Evolutionary conservation across 805 yeast genomes (phyloP).

Genomic region (Suhomyces xylopsoci): DNA sequence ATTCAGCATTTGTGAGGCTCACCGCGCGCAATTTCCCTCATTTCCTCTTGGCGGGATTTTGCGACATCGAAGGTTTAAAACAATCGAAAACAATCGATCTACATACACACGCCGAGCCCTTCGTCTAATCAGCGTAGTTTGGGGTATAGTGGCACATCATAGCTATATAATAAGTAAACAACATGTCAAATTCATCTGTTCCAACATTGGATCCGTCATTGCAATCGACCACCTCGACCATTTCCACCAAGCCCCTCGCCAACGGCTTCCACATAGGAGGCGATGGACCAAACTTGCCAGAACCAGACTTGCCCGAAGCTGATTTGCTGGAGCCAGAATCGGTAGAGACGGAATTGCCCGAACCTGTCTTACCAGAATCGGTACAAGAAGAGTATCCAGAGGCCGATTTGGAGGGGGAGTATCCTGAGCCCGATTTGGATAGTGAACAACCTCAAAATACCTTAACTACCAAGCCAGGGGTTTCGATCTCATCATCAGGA

Average conservation of each 20-base stretch:
- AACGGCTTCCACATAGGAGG: neutral
- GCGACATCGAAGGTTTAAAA: neutral
- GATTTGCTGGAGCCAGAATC: neutral
- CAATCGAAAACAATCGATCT: neutral
- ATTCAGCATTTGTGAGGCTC: no score
- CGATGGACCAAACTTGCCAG: neutral
- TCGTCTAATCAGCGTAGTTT: neutral
- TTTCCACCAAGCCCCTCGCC: neutral
- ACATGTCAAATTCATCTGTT: neutral
- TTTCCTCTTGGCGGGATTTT: neutral
- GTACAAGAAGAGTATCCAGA: neutral
- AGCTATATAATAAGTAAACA: neutral
- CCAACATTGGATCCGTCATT: neutral
- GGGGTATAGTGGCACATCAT: neutral
- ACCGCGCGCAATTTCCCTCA: neutral
- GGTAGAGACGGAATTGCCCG: neutral
- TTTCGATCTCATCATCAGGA: conserved; percentile 1
- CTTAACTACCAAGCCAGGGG: neutral
- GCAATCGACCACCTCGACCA: neutral
- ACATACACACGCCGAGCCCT: neutral
- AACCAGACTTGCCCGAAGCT: neutral
- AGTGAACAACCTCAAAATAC: neutral
- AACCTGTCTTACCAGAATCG: neutral
- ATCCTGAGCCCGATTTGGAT: neutral
- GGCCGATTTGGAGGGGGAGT: neutral